Base-by-base conservation (phyloP, 495 filamentous ascomycete genomes). In the Podospora pseudopauciseta region DNA sequence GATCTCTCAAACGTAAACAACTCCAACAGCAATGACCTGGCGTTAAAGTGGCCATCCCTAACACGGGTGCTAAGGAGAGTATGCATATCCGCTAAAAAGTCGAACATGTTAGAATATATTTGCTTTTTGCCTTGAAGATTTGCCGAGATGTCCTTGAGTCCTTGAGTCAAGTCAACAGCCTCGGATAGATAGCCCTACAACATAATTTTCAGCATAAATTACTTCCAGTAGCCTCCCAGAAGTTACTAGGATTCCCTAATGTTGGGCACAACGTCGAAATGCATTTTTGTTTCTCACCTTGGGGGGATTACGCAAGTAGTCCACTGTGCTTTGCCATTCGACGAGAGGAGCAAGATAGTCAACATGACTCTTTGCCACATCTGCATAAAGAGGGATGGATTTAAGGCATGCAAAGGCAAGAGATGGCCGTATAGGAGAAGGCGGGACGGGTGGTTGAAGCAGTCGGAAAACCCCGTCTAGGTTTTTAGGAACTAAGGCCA, bases 251-350 rank as follows among this genome's bases (percentile, higher is more conserved):
- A 23, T 23, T 23, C 23, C 23, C 23, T 23, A 23, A 23, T 23
- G 23, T 23, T 23, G 23, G 1, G 23, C 23, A 23, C 23, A 23
- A 23, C 23, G 23, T 23, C 23, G 23, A 23, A 23, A 23, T 23
- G 23, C 23, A 23, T 23, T 23, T 23, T 32, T 32, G 30, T 32
- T 7, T 32, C 30, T 32, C 30, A 32, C 30, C 56, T 66, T 34
- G 2, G 83, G 82, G 0, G 82, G 83, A 16, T 77, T 62, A 64
- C 79, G 78, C 63, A 84, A 74, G 64, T 80, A 81, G n/a, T 78
- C 76, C 1, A 83, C 49, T 0, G 81, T 80, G 63, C 76, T 79
- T 30, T 84, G 81, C 71, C 69, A 74, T 30, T 72, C 65, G 18
- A 69, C 60, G 3, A 69, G 11, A 1, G 73, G 71, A 4, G 39